A percentile compares a stretch with the other conserved stretches of the same genome.
phyloP scores from a whole-genome alignment of 2,329 filamentous ascomycete species.

The Cytospora piceae region DNA sequence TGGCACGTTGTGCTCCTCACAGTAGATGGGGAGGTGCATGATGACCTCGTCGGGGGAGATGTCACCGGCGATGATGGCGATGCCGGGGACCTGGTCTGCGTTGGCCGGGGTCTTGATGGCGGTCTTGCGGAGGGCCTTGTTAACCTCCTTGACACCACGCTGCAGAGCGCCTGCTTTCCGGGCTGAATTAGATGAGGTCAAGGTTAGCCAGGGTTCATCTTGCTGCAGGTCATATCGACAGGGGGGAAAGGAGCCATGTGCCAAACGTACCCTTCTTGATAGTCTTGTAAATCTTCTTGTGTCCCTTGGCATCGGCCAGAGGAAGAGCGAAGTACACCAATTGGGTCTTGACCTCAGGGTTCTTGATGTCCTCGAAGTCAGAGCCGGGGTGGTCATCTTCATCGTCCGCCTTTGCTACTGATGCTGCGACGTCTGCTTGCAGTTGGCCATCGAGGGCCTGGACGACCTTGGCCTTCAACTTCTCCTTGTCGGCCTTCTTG shows the following conservation, averaged over 20 bases:
- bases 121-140: slow-evolving; percentile 96
- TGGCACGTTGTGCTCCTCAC: slow-evolving; percentile 96
- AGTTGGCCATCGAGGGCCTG: slow-evolving; percentile 68
- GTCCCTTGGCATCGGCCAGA: slow-evolving; percentile 76
- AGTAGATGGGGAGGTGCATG: slow-evolving; percentile 94
- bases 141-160: slow-evolving; percentile 97
- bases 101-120: slow-evolving; percentile 68
- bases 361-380: slow-evolving; percentile 44
- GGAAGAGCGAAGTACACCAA: slow-evolving; percentile 85
- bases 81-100: slow-evolving; percentile 59
- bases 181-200: slow-evolving; percentile 55
- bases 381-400: slow-evolving; percentile 44
- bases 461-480: slow-evolving; percentile 62
- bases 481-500: slow-evolving; percentile 76
- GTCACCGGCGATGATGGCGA: slow-evolving; percentile 93
- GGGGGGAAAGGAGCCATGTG: slow-evolving; percentile 30
- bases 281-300: slow-evolving; percentile 68
- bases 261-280: slow-evolving; percentile 61
- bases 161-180: slow-evolving; percentile 95
- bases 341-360: slow-evolving; percentile 46
- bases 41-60: slow-evolving; percentile 99
- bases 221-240: background rate
- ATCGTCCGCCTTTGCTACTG: slow-evolving; percentile 45
- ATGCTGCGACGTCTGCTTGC: slow-evolving; percentile 56
- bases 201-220: slow-evolving; percentile 8